These are phyloP conservation scores for Cenchrus purpureus DNA, from an alignment of 176 grass and related monocot genomes.

Conservation along the genomic window DNA sequence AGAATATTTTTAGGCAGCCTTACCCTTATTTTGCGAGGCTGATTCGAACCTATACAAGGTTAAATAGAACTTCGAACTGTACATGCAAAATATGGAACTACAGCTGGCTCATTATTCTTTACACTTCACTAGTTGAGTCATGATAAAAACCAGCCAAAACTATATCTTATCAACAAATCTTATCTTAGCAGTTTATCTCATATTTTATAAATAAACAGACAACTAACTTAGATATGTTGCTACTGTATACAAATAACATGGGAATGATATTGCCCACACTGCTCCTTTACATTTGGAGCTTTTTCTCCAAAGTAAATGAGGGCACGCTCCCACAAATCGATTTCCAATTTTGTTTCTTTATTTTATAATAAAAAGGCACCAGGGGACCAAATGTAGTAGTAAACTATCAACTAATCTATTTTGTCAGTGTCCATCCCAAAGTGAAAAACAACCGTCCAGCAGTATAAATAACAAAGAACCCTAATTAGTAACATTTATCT, in stretches of 20 bases:
- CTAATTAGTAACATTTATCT: not conserved
- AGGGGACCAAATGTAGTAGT: not conserved
- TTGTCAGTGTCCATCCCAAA: not conserved
- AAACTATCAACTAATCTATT: not conserved
- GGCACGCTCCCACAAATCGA: not conserved
- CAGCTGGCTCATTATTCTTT: not conserved
- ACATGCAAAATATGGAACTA: slow-evolving; percentile 2
- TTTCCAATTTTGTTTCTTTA: not conserved
- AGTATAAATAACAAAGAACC: slow-evolving; percentile 18
- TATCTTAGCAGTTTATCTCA: not conserved
- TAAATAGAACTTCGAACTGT: not conserved
- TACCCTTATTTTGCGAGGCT: not conserved
- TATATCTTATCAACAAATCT: slow-evolving; percentile 1
- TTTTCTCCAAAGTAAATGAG: slow-evolving; percentile 2
- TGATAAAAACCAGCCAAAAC: not conserved
- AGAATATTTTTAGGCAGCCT: not conserved
- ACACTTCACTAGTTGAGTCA: not conserved
- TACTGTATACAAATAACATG: not conserved
- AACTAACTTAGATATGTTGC: not conserved
- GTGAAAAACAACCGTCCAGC: not conserved
- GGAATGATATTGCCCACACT: not conserved
- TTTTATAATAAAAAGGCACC: not conserved
- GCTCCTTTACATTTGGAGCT: not conserved
- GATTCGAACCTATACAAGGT: not conserved
- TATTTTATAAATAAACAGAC: not conserved